These are phyloP conservation scores for Abrus pulchellus DNA, from an alignment of 306 rosid genomes.

Conservation along the genomic window DNA sequence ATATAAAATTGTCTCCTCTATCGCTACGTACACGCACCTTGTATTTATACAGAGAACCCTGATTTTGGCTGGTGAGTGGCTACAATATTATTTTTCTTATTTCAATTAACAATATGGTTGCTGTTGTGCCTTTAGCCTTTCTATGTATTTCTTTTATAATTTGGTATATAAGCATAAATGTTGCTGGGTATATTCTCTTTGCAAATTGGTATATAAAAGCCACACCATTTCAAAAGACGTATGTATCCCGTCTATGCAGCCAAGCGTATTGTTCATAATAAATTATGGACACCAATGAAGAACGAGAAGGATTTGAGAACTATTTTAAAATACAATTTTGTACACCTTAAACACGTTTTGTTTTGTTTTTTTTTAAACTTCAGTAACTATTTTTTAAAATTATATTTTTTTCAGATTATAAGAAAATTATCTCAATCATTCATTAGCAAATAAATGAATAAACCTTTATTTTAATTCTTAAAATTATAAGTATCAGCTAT, in stretches of 20 bases:
- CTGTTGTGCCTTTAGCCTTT: background rate
- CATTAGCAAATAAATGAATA: too few species aligned
- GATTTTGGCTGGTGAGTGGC: background rate
- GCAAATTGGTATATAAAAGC: background rate
- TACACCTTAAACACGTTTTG: background rate
- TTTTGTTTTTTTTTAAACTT: background rate
- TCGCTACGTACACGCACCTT: background rate
- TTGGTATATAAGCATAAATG: background rate
- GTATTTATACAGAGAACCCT: background rate
- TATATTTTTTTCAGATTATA: too few species aligned
- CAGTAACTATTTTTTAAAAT: too few species aligned
- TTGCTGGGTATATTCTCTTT: background rate
- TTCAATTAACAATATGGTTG: conserved; percentile 4
- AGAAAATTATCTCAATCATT: too few species aligned
- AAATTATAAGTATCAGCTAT: too few species aligned
- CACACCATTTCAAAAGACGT: background rate
- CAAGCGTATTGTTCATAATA: background rate
- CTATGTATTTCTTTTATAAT: too few species aligned
- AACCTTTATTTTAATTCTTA: too few species aligned
- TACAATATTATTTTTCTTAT: background rate
- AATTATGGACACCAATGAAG: background rate
- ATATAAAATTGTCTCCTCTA: background rate
- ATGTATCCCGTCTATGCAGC: background rate
- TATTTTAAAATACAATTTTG: background rate
- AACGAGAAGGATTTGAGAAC: background rate